Evolutionary conservation across 1,139 yeast species (phyloP).

Genomic region (Arxiozyma heterogenica): DNA sequence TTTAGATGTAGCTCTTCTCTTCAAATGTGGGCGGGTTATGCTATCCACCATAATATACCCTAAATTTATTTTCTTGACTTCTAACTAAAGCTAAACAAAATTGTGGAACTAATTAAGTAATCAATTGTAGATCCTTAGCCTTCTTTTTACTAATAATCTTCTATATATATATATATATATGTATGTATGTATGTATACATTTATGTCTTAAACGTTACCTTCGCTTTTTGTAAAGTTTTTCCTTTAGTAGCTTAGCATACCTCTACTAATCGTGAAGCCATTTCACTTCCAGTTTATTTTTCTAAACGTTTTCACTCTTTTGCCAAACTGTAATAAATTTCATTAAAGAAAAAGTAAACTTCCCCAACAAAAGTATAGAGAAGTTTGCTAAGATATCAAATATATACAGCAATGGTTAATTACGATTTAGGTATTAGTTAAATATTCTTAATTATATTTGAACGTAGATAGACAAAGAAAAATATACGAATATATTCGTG

Average conservation of each 20-base stretch:
- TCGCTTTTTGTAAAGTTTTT: neutral
- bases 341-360: neutral
- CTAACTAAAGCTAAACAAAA: neutral
- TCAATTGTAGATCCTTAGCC: neutral
- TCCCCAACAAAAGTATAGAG: neutral
- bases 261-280: neutral
- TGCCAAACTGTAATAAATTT: neutral
- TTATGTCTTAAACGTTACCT: no score
- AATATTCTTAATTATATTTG: no score
- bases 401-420: neutral
- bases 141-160: neutral
- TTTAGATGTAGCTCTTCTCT: neutral
- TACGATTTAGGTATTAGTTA: no score
- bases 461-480: neutral
- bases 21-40: neutral
- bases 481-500: neutral
- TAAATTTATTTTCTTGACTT: neutral
- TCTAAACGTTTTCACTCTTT: neutral
- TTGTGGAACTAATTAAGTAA: neutral
- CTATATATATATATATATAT: neutral
- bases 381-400: neutral
- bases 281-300: no score
- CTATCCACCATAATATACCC: neutral
- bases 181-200: no score
- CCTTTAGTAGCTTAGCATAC: no score